phyloP scores from a whole-genome alignment of 2,329 filamentous ascomycete genomes.

The Proliferodiscus dingleyae region DNA sequence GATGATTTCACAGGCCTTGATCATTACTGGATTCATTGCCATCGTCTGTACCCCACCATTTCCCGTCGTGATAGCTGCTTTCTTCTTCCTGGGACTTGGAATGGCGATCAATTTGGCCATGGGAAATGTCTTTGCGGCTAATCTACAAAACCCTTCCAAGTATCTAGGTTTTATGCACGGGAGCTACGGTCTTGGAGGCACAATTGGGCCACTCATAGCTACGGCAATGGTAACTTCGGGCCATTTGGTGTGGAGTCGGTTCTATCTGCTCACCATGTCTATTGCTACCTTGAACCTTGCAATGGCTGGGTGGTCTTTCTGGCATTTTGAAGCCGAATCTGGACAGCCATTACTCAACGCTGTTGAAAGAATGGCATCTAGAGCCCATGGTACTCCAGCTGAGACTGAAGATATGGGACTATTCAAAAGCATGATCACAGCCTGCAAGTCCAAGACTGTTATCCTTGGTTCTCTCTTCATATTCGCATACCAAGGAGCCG shows the following conservation, averaged over 20 bases:
- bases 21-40: constrained; percentile 58
- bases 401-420: constrained; percentile 31
- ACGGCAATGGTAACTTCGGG: constrained; percentile 63
- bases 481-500: constrained; percentile 80
- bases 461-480: constrained; percentile 75
- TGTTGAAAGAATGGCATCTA: constrained; percentile 38
- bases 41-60: constrained; percentile 68
- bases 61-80: constrained; percentile 59
- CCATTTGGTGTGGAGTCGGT: constrained; percentile 61
- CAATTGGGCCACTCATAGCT: constrained; percentile 64
- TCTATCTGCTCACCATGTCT: constrained; percentile 63
- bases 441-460: constrained; percentile 49
- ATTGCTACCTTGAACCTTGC: constrained; percentile 52
- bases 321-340: constrained; percentile 60
- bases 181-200: constrained; percentile 60
- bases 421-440: constrained; percentile 38
- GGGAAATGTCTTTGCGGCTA: constrained; percentile 54
- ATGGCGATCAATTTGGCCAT: constrained; percentile 52
- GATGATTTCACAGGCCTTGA: constrained; percentile 50
- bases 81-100: constrained; percentile 62
- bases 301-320: constrained; percentile 63
- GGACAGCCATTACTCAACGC: constrained; percentile 37
- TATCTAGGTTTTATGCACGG: constrained; percentile 62
- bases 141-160: constrained; percentile 48
- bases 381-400: constrained; percentile 8